These are phyloP conservation scores for Selaginella tamariscina DNA, from an alignment of 75 land plant genomes.

Conservation along the genomic window DNA sequence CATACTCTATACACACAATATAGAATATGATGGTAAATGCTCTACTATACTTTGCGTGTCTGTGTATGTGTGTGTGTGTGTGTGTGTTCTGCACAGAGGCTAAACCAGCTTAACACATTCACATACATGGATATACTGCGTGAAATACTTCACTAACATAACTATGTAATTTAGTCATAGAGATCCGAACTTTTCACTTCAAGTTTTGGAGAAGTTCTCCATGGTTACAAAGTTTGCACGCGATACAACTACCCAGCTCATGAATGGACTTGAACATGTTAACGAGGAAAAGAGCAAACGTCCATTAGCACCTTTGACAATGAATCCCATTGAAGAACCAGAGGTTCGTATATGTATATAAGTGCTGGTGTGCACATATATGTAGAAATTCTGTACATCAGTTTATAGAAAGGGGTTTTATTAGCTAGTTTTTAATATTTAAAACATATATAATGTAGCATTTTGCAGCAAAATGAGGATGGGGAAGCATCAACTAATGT, in stretches of 20 bases:
- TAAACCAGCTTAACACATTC: no score
- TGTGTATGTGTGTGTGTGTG: no score
- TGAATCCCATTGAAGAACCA: not conserved
- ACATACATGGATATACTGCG: no score
- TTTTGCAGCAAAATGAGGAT: not conserved
- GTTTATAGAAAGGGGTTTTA: not conserved
- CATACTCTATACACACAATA: no score
- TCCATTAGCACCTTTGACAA: not conserved
- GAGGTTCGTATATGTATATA: no score
- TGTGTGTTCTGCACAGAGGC: no score
- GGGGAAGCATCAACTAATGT: conserved; percentile 26
- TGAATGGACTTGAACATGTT: not conserved
- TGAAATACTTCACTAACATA: no score
- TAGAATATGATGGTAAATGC: no score
- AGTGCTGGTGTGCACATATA: no score
- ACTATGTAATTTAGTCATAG: no score
- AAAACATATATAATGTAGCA: not conserved
- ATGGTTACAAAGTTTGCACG: conserved; percentile 95
- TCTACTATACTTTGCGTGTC: no score
- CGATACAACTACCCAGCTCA: conserved; percentile 83
- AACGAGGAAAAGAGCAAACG: not conserved
- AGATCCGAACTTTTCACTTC: conserved; percentile 45
- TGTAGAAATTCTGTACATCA: conserved; percentile 1
- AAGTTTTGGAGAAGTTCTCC: conserved; percentile 92
- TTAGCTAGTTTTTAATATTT: not conserved